Percentiles rank a stretch among this genome's conserved stretches.
Evolutionary conservation across 805 yeast genomes (phyloP).

Genomic region (Candida coleopterorum): DNA sequence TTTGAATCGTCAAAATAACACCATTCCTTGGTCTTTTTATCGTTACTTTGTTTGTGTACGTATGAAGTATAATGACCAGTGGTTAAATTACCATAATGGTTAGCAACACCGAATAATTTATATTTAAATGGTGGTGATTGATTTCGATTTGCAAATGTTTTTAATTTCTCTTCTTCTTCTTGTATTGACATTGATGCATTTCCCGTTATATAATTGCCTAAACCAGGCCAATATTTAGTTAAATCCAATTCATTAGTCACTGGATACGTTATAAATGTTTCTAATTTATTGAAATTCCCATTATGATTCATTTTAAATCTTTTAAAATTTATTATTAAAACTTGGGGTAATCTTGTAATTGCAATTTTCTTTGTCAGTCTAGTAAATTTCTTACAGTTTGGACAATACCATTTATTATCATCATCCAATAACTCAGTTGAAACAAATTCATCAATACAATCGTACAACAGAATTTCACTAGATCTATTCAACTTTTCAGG

Average conservation of each 20-base stretch:
- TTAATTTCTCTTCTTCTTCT: constrained; percentile 40
- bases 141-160: constrained; percentile 58
- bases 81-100: constrained; percentile 75
- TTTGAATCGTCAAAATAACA: constrained; percentile 77
- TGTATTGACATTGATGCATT: constrained; percentile 26
- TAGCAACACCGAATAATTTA: constrained; percentile 72
- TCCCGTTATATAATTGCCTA: constrained; percentile 25
- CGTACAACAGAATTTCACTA: constrained; percentile 37
- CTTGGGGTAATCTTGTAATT: constrained; percentile 73
- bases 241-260: constrained; percentile 51
- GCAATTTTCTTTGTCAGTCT: constrained; percentile 63
- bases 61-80: constrained; percentile 89
- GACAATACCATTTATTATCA: constrained; percentile 82
- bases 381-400: constrained; percentile 60
- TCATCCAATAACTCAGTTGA: constrained; percentile 69
- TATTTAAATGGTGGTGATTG: constrained; percentile 80
- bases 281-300: constrained; percentile 51
- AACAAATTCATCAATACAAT: constrained; percentile 75
- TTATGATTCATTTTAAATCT: constrained; percentile 55
- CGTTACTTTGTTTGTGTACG: constrained; percentile 52
- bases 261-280: constrained; percentile 67
- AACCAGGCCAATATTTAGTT: constrained; percentile 67
- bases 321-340: constrained; percentile 79
- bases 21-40: constrained; percentile 58
- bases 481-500: constrained; percentile 40